These are phyloP conservation scores for Kurtzmaniella quercitrusa DNA, from an alignment of 1,139 yeast genomes.

Conservation along the genomic window DNA sequence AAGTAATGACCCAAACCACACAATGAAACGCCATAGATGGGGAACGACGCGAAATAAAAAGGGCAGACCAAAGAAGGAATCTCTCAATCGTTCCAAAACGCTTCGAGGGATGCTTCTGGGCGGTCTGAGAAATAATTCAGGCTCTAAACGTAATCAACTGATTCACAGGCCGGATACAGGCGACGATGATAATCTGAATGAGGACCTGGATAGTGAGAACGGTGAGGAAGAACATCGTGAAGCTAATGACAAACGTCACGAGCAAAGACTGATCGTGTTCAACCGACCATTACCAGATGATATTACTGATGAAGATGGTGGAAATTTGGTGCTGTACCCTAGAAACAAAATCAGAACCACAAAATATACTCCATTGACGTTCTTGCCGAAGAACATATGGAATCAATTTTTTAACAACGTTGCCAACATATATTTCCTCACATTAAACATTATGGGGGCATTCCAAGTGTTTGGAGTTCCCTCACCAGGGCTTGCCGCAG, in stretches of 20 bases:
- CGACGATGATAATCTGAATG: slow-evolving; percentile 1
- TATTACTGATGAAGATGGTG: slow-evolving; percentile 44
- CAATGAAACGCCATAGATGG: slow-evolving; percentile 78
- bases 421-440: slow-evolving; percentile 54
- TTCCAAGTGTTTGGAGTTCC: slow-evolving; percentile 58
- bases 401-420: slow-evolving; percentile 57
- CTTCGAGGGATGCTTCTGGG: slow-evolving; percentile 27
- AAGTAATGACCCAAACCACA: slow-evolving; percentile 8
- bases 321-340: slow-evolving; percentile 40
- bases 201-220: slow-evolving; percentile 13
- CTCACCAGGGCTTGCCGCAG: slow-evolving; percentile 51
- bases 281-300: slow-evolving; percentile 68
- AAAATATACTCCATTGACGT: slow-evolving; percentile 86
- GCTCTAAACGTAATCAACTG: slow-evolving; percentile 1
- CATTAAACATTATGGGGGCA: slow-evolving; percentile 49
- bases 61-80: slow-evolving; percentile 57
- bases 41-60: slow-evolving; percentile 80
- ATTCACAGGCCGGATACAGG: slow-evolving; percentile 2
- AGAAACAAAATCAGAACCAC: slow-evolving; percentile 95
- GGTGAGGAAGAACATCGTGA: slow-evolving; percentile 24
- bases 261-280: slow-evolving; percentile 57
- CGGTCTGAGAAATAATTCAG: slow-evolving; percentile 10
- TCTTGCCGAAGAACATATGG: slow-evolving; percentile 77
- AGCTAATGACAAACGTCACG: slow-evolving; percentile 36
- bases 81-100: slow-evolving; percentile 45